phyloP scores from a whole-genome alignment of 352 stramenopile genomes.

The Ochromonadaceae sp. region DNA sequence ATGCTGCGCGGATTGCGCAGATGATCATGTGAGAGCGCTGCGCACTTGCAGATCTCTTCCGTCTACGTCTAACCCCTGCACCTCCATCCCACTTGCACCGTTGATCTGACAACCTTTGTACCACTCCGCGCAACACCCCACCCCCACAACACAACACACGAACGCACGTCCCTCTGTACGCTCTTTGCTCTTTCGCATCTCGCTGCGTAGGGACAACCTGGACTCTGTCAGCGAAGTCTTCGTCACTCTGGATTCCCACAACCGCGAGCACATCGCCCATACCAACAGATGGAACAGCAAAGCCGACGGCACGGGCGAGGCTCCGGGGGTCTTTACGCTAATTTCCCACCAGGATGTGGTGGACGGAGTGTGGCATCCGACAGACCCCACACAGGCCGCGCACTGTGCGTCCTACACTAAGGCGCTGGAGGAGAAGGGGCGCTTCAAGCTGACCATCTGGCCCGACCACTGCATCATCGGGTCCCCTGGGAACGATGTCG shows the following conservation, averaged over 20 bases:
- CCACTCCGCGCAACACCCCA: too few species aligned
- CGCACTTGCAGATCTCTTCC: too few species aligned
- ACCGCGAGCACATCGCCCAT: constrained; percentile 28
- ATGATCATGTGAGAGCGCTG: constrained; percentile 55
- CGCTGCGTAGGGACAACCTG: constrained; percentile 35
- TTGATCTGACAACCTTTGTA: too few species aligned
- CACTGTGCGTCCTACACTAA: constrained; percentile 75
- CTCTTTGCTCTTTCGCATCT: too few species aligned
- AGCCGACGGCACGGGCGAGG: constrained; percentile 36
- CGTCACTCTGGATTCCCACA: constrained; percentile 88
- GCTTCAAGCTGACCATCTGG: constrained; percentile 85
- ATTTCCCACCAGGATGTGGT: constrained; percentile 65
- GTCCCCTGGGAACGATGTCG: constrained; percentile 57
- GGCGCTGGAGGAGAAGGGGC: constrained; percentile 57
- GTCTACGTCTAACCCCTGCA: too few species aligned
- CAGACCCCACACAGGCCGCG: constrained; percentile 29
- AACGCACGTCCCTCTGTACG: too few species aligned
- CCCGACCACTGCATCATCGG: constrained; percentile 90
- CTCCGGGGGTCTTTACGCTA: constrained; percentile 68
- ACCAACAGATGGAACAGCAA: not conserved
- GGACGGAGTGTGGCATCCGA: constrained; percentile 37
- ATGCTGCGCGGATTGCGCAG: constrained; percentile 62
- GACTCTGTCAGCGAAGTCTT: constrained; percentile 57
- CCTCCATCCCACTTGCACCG: too few species aligned
- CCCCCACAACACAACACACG: too few species aligned